Base-by-base conservation (phyloP, 768 basidiomycete genomes). In the Mycena pura region DNA sequence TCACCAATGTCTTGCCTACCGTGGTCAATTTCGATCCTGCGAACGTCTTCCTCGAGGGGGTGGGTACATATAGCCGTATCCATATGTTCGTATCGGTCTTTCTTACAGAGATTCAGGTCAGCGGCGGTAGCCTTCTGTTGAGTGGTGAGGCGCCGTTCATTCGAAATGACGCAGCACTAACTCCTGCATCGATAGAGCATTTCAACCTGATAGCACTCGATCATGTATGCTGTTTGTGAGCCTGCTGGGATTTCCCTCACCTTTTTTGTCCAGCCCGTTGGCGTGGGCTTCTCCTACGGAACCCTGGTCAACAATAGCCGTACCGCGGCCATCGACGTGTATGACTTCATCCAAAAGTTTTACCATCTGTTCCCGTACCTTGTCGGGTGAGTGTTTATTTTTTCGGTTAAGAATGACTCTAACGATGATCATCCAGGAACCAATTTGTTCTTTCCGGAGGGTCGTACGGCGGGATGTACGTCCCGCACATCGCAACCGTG, bases 331-430 rank as follows among this genome's bases (percentile, higher is more conserved):
- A 39, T 63, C 22, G 76, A 76, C 58, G 72, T 70, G 13, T 77
- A 76, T 53, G 76, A 76, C 62, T 78, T 77, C 50, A 40, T 77
- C 21, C 74, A 76, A 51, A 76, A 73, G 51, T 76, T 77, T 60
- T 74, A 67, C 64, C 56, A 39, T 10, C 49, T 76, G 6, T 73
- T 69, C 40, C 77, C 46, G 14, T 19, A 52, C 39, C 38, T 52
- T 8, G 27, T 21, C 17, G 14, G 24, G 50, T 52, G 10, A 6
- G 39, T 29, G 3, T 24, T 6, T 19, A 17, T 9, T 5, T 34
- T 31, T 43, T 13, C 53, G 2, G 13, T 13, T 21, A n/a, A 53
- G 15, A 11, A 53, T n/a, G 27, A 27, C 10, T 27, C 6, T 11
- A 41, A 40, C 29, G 8, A 24, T 40, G 22, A 10, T 24, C 24